Evolutionary conservation across 73 alveolate genomes (phyloP).

Genomic region (Tetrahymena malaccensis): DNA sequence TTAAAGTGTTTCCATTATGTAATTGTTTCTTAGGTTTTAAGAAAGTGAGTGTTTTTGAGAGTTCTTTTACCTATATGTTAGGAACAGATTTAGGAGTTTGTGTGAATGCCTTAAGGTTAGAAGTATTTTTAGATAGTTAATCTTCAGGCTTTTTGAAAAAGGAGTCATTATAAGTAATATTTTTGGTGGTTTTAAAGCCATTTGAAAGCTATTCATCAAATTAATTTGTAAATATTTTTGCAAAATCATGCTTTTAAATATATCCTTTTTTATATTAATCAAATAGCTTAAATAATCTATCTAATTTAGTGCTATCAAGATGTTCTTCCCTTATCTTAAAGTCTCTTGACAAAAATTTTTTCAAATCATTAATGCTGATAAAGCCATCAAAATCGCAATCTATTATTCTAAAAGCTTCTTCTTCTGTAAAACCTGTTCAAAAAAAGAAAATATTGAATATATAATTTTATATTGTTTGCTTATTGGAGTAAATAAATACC

Average conservation of each 20-base stretch:
- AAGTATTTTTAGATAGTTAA: neutral
- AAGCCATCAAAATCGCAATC: conserved; percentile 65
- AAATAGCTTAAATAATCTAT: conserved; percentile 53
- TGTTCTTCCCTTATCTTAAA: conserved; percentile 31
- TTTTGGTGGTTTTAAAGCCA: neutral
- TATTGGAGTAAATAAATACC: neutral
- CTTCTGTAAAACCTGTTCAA: conserved; percentile 10
- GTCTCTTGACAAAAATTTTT: conserved; percentile 20
- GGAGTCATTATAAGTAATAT: conserved; percentile 7
- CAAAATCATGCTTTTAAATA: conserved; percentile 45
- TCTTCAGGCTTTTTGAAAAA: conserved; percentile 4
- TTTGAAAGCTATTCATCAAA: conserved; percentile 5
- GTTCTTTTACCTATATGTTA: neutral
- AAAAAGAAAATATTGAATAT: neutral
- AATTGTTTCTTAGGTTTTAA: neutral
- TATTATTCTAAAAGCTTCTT: conserved; percentile 48
- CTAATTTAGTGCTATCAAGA: conserved; percentile 36
- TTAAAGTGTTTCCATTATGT: neutral
- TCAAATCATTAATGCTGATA: conserved; percentile 41
- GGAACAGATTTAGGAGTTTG: neutral
- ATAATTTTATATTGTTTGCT: neutral
- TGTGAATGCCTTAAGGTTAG: neutral
- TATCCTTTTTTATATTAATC: conserved; percentile 48
- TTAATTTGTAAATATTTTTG: conserved; percentile 35
- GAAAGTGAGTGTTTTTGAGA: neutral